phyloP scores from a whole-genome alignment of 768 basidiomycete genomes.

The Boletus vinaceobasis region DNA sequence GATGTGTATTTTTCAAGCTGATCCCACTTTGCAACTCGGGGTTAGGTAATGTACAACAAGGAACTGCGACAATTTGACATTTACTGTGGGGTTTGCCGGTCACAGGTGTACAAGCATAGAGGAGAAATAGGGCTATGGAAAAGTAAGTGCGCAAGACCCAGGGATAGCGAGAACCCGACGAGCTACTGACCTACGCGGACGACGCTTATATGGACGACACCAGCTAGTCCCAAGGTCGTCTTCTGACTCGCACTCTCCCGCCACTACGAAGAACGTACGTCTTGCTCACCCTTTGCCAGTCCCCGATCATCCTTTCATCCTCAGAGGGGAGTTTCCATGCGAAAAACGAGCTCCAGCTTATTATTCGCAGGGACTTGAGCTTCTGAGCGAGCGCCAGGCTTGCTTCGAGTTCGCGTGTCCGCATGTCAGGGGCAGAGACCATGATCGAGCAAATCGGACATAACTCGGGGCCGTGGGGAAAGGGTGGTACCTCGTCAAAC shows the following conservation, averaged over 20 bases:
- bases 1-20: neutral
- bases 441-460: constrained; percentile 36
- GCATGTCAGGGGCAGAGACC: constrained; percentile 30
- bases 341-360: constrained; percentile 57
- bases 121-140: neutral
- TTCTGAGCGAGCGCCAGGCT: constrained; percentile 43
- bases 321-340: constrained; percentile 13
- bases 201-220: neutral
- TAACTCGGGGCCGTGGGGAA: constrained; percentile 32
- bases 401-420: constrained; percentile 45
- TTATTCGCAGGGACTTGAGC: constrained; percentile 41
- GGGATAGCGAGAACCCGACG: neutral
- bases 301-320: constrained; percentile 16
- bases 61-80: no score
- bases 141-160: neutral
- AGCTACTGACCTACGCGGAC: neutral
- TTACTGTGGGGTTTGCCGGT: no score
- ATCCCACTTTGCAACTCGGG: no score
- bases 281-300: constrained; percentile 33
- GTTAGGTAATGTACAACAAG: no score
- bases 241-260: constrained; percentile 42
- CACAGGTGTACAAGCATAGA: neutral
- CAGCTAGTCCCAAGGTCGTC: constrained; percentile 36
- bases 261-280: constrained; percentile 40
- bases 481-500: constrained; percentile 19